phyloP scores from a whole-genome alignment of 2,329 filamentous ascomycete genomes.

The Claviceps humidiphila region DNA sequence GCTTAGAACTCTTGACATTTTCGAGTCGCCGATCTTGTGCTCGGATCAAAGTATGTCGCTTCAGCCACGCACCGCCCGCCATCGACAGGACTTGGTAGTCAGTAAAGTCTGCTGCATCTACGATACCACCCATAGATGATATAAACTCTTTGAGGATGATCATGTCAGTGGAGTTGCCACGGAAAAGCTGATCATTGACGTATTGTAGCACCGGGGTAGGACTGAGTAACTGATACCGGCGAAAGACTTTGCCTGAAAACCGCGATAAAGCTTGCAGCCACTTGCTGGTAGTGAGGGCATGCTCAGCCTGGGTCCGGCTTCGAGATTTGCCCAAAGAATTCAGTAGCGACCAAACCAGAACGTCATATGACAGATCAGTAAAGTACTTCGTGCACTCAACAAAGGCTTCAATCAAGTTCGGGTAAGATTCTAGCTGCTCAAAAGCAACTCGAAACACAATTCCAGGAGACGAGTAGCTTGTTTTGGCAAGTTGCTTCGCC shows the following conservation, averaged over 20 bases:
- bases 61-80: conserved; percentile 65
- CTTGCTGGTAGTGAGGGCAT: conserved; percentile 63
- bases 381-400: conserved; percentile 94
- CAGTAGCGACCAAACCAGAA: conserved; percentile 83
- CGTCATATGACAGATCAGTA: conserved; percentile 82
- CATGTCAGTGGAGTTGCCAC: conserved; percentile 77
- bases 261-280: conserved; percentile 83
- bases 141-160: conserved; percentile 87
- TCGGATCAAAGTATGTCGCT: conserved; percentile 66
- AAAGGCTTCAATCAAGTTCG: conserved; percentile 87
- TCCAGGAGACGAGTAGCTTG: conserved; percentile 81
- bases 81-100: conserved; percentile 79
- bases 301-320: conserved; percentile 48
- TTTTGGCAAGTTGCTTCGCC: conserved; percentile 79
- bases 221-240: conserved; percentile 72
- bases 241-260: conserved; percentile 87
- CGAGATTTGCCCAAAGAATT: conserved; percentile 53
- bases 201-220: conserved; percentile 79
- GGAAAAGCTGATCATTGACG: conserved; percentile 69
- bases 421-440: conserved; percentile 83
- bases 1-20: conserved; percentile 58
- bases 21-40: conserved; percentile 73
- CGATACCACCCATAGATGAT: conserved; percentile 84
- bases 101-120: conserved; percentile 75
- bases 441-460: conserved; percentile 84